These are phyloP conservation scores for Pyrus bretschneideri DNA, from an alignment of 306 rosid genomes.

Conservation along the genomic window DNA sequence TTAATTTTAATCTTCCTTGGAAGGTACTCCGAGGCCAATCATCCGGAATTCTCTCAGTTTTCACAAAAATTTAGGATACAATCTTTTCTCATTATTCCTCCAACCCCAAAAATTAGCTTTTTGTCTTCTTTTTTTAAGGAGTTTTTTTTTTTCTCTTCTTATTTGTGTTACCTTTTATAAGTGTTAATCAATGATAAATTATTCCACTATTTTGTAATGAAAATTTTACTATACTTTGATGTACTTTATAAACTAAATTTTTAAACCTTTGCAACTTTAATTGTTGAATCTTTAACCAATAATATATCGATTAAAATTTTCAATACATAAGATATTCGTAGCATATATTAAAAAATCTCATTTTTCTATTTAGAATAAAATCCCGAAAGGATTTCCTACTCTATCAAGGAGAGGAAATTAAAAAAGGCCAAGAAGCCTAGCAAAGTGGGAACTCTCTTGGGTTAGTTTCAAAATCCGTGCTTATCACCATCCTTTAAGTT, in stretches of 20 bases:
- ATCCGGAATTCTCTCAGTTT: background rate
- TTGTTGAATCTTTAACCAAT: too few species aligned
- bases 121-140: background rate
- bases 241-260: too few species aligned
- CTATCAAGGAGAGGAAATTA: background rate
- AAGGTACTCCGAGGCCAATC: background rate
- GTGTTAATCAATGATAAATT: background rate
- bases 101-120: background rate
- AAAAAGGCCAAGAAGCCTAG: background rate
- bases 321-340: too few species aligned
- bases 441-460: slow-evolving; percentile 5
- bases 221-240: background rate
- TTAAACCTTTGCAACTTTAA: too few species aligned
- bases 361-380: background rate
- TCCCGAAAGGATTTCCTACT: background rate
- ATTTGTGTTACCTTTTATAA: background rate
- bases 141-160: background rate
- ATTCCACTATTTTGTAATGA: too few species aligned
- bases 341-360: rapidly evolving
- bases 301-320: too few species aligned
- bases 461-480: slow-evolving; percentile 2
- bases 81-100: background rate
- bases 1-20: background rate
- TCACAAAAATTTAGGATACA: background rate
- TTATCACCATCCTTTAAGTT: slow-evolving; percentile 1